phyloP scores from a whole-genome alignment of 805 yeast genomes.

The Citeromyces nyonsensis region DNA sequence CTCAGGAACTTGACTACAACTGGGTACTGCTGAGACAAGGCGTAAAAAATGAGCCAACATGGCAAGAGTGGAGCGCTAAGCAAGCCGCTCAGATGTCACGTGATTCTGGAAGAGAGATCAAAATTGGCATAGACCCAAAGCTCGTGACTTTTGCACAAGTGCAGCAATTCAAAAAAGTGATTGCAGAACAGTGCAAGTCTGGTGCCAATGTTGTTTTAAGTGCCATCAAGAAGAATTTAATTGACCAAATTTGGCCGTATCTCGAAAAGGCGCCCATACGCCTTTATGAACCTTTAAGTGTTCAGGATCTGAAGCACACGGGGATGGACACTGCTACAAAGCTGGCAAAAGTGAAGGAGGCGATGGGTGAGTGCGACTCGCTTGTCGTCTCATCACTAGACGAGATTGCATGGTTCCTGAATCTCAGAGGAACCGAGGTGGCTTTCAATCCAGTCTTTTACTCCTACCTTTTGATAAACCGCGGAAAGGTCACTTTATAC shows the following conservation, averaged over 20 bases:
- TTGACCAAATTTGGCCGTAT: slow-evolving; percentile 30
- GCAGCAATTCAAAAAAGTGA: slow-evolving; percentile 13
- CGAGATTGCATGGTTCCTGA: slow-evolving; percentile 37
- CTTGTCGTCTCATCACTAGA: slow-evolving; percentile 24
- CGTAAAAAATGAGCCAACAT: slow-evolving; percentile 28
- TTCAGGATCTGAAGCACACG: slow-evolving; percentile 34
- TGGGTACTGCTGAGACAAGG: slow-evolving; percentile 43
- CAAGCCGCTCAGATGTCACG: slow-evolving; percentile 32
- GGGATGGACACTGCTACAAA: slow-evolving; percentile 56
- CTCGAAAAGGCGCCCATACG: slow-evolving; percentile 52
- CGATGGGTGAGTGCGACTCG: slow-evolving; percentile 11
- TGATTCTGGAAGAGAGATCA: slow-evolving; percentile 22
- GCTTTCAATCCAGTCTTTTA: slow-evolving; percentile 81
- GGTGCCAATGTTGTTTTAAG: slow-evolving; percentile 23
- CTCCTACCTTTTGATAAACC: slow-evolving; percentile 38
- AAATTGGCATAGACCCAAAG: slow-evolving; percentile 31
- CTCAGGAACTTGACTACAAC: slow-evolving; percentile 41
- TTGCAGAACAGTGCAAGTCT: slow-evolving; percentile 7
- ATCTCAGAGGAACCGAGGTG: slow-evolving; percentile 49
- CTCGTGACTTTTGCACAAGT: slow-evolving; percentile 23
- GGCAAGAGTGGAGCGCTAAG: slow-evolving; percentile 43
- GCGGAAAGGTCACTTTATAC: slow-evolving; percentile 20
- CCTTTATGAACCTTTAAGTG: slow-evolving; percentile 29
- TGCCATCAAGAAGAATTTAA: slow-evolving; percentile 28
- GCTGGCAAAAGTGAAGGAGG: slow-evolving; percentile 24